Conservation (phyloP, 2,329 filamentous ascomycete species). For the Ambrosiella beaveri region DNA sequence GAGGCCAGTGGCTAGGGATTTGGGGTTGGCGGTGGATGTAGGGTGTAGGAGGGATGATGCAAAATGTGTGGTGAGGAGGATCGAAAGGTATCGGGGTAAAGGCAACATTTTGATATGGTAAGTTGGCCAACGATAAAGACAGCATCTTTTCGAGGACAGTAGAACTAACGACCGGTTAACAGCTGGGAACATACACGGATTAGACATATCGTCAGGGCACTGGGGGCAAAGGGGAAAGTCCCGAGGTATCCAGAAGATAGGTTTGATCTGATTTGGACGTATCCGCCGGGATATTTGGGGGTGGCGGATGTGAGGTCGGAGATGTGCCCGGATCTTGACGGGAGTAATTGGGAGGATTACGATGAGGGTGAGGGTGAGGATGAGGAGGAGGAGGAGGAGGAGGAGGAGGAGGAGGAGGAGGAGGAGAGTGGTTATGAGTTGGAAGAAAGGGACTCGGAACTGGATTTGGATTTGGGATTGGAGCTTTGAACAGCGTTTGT, state of each 20-base stretch:
- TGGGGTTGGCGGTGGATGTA: slow-evolving; percentile 36
- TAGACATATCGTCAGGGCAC: slow-evolving; percentile 30
- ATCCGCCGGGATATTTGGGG: slow-evolving; percentile 30
- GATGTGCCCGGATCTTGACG: slow-evolving; percentile 6
- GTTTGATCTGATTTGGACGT: slow-evolving; percentile 41
- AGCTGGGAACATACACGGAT: slow-evolving; percentile 42
- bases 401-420: not conserved
- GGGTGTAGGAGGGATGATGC: slow-evolving; percentile 39
- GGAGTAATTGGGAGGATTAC: not conserved
- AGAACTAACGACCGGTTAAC: not conserved
- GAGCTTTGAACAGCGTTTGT: too few relatives aligned
- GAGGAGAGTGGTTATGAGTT: too few relatives aligned
- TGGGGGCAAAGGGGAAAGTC: slow-evolving; percentile 32
- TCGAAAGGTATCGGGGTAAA: slow-evolving; percentile 28
- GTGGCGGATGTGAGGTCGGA: slow-evolving; percentile 23
- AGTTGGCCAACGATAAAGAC: slow-evolving; percentile 8
- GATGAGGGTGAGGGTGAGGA: not conserved
- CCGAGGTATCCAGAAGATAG: slow-evolving; percentile 32
- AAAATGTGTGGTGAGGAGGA: slow-evolving; percentile 33
- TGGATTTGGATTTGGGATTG: too few relatives aligned
- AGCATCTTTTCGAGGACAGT: too few relatives aligned
- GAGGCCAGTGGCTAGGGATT: slow-evolving; percentile 34
- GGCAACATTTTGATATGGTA: slow-evolving; percentile 43
- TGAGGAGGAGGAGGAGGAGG: too few relatives aligned
- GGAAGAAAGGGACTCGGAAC: too few relatives aligned